Base-by-base conservation (phyloP, 768 basidiomycete species). In the Hebeloma cylindrosporum region DNA sequence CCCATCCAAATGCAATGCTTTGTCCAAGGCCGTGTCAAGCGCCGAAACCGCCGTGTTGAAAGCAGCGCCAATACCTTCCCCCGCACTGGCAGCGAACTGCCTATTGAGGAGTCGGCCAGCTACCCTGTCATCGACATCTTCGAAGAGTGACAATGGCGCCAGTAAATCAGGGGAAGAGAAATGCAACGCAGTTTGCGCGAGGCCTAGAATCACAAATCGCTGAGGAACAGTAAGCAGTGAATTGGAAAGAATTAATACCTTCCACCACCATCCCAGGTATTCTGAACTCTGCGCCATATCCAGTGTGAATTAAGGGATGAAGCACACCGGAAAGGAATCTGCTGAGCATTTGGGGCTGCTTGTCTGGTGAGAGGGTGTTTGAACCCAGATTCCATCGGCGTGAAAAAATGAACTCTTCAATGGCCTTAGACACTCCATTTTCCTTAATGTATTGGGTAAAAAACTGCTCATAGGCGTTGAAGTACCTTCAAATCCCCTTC, bases 361-460 rank as follows among this genome's bases (percentile, higher is more conserved):
- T 59, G 4, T 63, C 61, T 8, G 54, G 34, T 1, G 46, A 62
- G 36, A 47, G 26, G 45, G 52, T 25, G 39, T 7, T 54, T 0
- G 56, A 50, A 8, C 62, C 68, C 32, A 72, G 64, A 45, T 85
- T 85, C 39, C 67, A 74, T 33, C 71, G 62, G 4, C 52, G 43
- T 11, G 80, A 78, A 53, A 88, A 83, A 7, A 88, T 48, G 45
- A 77, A 85, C 28, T 79, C 73, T 47, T 88, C 83, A n/a, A 88
- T 53, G 0, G 73, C 63, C 1, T 55, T 56, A 7, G 64, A 54
- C n/a, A 70, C 63, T 10, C 74, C 76, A 27, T 79, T 73, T 9
- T 66, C 57, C 29, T 70, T 60, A 29, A 76, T 56, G 8, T 64
- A 60, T 0, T 67, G 53, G 0, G 67, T 66, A 60, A 85, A 86